Percentiles rank a stretch among this genome's conserved stretches.
Conservation (phyloP, 148 eudicot genomes). For the Mesembryanthemum crystallinum region DNA sequence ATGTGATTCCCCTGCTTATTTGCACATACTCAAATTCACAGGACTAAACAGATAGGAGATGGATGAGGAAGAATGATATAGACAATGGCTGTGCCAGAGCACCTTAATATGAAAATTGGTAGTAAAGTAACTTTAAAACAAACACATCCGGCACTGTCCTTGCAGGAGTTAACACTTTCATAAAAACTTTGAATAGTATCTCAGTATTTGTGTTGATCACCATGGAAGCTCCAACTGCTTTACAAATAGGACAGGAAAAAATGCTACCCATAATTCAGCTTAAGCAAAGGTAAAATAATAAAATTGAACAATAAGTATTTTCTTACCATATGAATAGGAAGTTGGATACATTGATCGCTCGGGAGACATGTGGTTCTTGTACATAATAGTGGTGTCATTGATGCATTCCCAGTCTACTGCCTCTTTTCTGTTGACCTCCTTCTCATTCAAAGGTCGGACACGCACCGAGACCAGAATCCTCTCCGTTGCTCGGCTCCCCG, state of each 20-base stretch:
- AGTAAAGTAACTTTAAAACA: too few species aligned
- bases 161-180: too few species aligned
- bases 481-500: constrained; percentile 45
- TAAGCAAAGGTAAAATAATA: not conserved
- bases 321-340: constrained; percentile 83
- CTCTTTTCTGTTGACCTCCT: constrained; percentile 67
- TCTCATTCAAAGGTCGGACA: constrained; percentile 82
- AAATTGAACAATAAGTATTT: not conserved
- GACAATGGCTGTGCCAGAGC: not conserved
- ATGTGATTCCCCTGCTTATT: not conserved
- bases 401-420: constrained; percentile 89
- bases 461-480: constrained; percentile 84
- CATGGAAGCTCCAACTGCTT: too few species aligned
- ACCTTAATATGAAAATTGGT: not conserved
- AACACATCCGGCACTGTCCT: not conserved
- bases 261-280: not conserved
- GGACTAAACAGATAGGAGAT: not conserved
- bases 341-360: constrained; percentile 81
- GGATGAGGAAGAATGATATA: not conserved
- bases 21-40: not conserved
- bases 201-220: too few species aligned
- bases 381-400: constrained; percentile 52
- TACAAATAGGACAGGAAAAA: too few species aligned
- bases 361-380: constrained; percentile 55
- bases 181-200: too few species aligned